Percentiles rank a stretch among this genome's conserved stretches.
phyloP scores from a whole-genome alignment of 2,329 filamentous ascomycete species.

The Grosmannia clavigera region DNA sequence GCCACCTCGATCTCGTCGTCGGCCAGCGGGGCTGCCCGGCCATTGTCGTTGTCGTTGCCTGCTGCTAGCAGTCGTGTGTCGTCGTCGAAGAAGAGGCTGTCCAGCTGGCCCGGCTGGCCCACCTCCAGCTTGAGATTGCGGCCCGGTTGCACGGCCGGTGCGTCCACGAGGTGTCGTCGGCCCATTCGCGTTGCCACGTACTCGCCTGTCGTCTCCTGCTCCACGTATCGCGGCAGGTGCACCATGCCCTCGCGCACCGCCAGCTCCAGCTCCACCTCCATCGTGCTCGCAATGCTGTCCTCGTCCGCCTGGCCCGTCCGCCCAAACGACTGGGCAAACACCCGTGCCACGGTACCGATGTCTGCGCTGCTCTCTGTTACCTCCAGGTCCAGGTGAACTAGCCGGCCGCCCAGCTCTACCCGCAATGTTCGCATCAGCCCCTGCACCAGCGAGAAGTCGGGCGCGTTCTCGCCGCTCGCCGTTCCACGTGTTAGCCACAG shows the following conservation, averaged over 20 bases:
- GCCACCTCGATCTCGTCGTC: conserved; percentile 18
- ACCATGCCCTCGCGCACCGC: conserved; percentile 8
- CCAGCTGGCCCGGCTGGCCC: conserved; percentile 15
- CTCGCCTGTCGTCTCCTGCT: background rate
- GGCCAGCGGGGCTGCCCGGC: background rate
- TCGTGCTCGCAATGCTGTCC: too few relatives aligned
- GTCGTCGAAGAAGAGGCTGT: conserved; percentile 17
- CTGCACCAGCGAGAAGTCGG: conserved; percentile 18
- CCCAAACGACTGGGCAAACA: conserved; percentile 5
- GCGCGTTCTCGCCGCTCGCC: conserved; percentile 12
- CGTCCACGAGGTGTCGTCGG: conserved; percentile 2
- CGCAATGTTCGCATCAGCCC: conserved; percentile 22
- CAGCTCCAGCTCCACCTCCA: conserved; percentile 7
- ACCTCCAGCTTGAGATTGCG: conserved; percentile 10
- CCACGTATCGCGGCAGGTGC: conserved; percentile 11
- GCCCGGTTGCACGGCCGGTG: conserved; percentile 8
- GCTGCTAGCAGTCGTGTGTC: conserved; percentile 6
- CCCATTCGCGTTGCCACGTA: conserved; percentile 10
- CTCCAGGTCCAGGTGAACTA: conserved; percentile 16
- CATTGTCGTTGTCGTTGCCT: conserved; percentile 10
- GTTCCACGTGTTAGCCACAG: conserved; percentile 23
- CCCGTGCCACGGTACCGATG: background rate
- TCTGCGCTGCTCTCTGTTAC: background rate
- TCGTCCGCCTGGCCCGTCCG: background rate
- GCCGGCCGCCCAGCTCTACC: conserved; percentile 14